A percentile compares a stretch with the other conserved stretches of the same genome.
Evolutionary conservation across 2,329 filamentous ascomycete genomes (phyloP).

Genomic region (Tolypocladium capitatum): DNA sequence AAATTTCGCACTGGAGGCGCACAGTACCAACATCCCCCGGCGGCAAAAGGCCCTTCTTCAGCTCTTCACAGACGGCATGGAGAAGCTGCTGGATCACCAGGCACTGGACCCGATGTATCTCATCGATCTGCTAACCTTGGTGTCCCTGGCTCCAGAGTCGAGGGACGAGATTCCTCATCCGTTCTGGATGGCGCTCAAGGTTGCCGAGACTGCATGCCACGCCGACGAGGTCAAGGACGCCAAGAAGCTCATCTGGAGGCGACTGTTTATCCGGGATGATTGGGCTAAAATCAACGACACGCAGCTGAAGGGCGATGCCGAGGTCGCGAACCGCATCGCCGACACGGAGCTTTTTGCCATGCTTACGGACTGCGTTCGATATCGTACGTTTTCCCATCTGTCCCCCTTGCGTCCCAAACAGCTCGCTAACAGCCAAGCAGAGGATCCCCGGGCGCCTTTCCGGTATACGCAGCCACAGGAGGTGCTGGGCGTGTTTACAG

Average conservation of each 20-base stretch:
- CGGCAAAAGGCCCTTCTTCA: slow-evolving; percentile 53
- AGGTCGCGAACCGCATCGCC: slow-evolving; percentile 48
- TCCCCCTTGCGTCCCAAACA: background rate
- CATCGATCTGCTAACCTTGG: slow-evolving; percentile 70
- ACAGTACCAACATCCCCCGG: slow-evolving; percentile 40
- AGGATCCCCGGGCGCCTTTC: slow-evolving; percentile 28
- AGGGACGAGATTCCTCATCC: slow-evolving; percentile 47
- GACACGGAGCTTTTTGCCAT: slow-evolving; percentile 58
- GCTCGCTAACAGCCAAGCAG: slow-evolving; percentile 10
- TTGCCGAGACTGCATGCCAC: slow-evolving; percentile 39
- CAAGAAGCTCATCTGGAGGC: slow-evolving; percentile 65
- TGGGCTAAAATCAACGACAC: slow-evolving; percentile 74
- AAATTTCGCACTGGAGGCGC: slow-evolving; percentile 61
- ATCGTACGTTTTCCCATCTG: slow-evolving; percentile 37
- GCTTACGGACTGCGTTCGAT: slow-evolving; percentile 48
- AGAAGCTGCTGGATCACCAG: slow-evolving; percentile 56
- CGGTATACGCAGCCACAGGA: slow-evolving; percentile 37
- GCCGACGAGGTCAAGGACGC: slow-evolving; percentile 45
- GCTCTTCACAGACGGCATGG: slow-evolving; percentile 58
- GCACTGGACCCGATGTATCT: slow-evolving; percentile 52
- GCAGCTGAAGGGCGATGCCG: slow-evolving; percentile 55
- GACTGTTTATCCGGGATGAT: slow-evolving; percentile 71
- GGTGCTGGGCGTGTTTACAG: slow-evolving; percentile 45
- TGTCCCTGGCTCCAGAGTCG: slow-evolving; percentile 33
- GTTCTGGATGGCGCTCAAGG: slow-evolving; percentile 62